Evolutionary conservation across 2,329 filamentous ascomycete species (phyloP).

Genomic region (Aspergillus pseudoterreus): DNA sequence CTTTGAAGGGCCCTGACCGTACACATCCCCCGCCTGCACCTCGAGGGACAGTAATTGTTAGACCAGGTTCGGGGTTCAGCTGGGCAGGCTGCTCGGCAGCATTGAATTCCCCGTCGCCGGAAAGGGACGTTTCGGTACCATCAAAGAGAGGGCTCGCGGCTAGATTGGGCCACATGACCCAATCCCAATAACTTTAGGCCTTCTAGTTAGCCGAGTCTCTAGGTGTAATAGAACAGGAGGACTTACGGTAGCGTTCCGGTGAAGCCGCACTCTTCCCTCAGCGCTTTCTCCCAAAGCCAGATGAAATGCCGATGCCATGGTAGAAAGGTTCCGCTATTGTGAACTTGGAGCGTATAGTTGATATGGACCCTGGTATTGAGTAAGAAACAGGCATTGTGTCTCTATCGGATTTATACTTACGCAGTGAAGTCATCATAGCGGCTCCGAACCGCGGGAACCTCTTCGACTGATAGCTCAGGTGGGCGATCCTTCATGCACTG

Average conservation of each 20-base stretch:
- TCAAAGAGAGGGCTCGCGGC: slow-evolving; percentile 6
- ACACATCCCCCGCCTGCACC: slow-evolving; percentile 7
- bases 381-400: neutral
- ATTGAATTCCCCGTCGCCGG: slow-evolving; percentile 1
- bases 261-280: slow-evolving; percentile 5
- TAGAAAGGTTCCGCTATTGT: slow-evolving; percentile 2
- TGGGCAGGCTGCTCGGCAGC: neutral
- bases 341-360: neutral
- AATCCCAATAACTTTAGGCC: neutral
- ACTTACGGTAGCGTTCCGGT: slow-evolving; percentile 5
- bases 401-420: neutral
- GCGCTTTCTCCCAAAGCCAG: slow-evolving; percentile 1
- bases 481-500: slow-evolving; percentile 6
- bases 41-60: neutral
- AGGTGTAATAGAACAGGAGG: neutral
- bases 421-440: slow-evolving; percentile 5
- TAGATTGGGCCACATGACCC: neutral
- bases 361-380: neutral
- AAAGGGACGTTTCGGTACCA: slow-evolving; percentile 2
- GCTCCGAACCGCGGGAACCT: neutral
- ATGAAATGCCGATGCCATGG: slow-evolving; percentile 9
- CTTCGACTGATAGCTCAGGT: neutral
- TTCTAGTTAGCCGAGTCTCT: neutral
- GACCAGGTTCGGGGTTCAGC: neutral
- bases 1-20: slow-evolving; percentile 4